Conservation (phyloP, 2,329 filamentous ascomycete species). For the Claviceps humidiphila region DNA sequence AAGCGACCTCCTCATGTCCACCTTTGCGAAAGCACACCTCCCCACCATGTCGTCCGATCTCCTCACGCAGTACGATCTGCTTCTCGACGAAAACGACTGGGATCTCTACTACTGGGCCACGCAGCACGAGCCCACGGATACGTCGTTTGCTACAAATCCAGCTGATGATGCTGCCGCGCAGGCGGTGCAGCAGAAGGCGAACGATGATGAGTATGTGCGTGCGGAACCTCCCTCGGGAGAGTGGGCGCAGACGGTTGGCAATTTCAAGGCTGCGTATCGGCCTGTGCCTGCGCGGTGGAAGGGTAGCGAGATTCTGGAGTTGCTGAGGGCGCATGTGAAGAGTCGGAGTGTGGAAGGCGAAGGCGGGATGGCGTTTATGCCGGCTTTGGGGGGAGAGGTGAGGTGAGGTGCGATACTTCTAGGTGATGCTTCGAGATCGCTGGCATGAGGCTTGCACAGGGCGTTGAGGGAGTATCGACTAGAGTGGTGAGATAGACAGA, state of each 20-base stretch:
- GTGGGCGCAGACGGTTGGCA: constrained; percentile 93
- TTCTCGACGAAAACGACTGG: constrained; percentile 99
- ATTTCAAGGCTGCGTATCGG: constrained; percentile 84
- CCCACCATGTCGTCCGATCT: constrained; percentile 57
- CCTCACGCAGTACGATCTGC: constrained; percentile 73
- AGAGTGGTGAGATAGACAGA: too few relatives aligned
- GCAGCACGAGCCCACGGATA: constrained; percentile 47
- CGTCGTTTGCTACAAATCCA: constrained; percentile 32
- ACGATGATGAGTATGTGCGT: constrained; percentile 17
- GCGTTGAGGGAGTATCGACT: too few relatives aligned
- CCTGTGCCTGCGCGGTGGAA: constrained; percentile 80
- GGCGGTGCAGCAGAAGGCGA: background rate
- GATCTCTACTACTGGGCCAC: constrained; percentile 99
- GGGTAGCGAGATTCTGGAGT: constrained; percentile 61
- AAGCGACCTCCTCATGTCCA: constrained; percentile 88
- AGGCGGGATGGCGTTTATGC: constrained; percentile 46
- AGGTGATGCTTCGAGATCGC: background rate
- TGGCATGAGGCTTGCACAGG: too few relatives aligned
- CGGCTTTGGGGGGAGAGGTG: constrained; percentile 23
- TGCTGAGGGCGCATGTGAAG: constrained; percentile 72
- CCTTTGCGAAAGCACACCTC: constrained; percentile 76
- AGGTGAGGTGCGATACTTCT: background rate
- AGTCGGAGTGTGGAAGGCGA: constrained; percentile 33
- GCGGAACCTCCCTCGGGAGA: constrained; percentile 46
- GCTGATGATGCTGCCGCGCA: background rate